A percentile compares a stretch with the other conserved stretches of the same genome.
Conservation (phyloP, 805 yeast genomes). For the Ascoidea rubescens region DNA sequence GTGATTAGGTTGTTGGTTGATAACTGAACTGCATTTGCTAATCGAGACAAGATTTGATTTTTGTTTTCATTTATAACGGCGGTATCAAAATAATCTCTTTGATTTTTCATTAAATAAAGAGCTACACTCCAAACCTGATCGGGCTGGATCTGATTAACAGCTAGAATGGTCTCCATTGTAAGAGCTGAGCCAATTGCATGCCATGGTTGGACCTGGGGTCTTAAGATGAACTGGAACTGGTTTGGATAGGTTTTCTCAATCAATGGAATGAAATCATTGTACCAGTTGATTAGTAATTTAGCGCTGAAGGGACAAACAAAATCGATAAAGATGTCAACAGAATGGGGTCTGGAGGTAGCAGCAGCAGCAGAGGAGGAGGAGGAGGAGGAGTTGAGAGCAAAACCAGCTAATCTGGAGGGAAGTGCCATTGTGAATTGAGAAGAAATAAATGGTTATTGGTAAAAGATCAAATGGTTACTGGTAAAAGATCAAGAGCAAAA, state of each 20-base stretch:
- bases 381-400: conserved; percentile 3
- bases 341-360: conserved; percentile 5
- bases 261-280: conserved; percentile 36
- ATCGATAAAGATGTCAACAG: conserved; percentile 55
- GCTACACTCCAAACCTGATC: conserved; percentile 43
- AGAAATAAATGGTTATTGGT: neutral
- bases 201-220: conserved; percentile 84
- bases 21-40: conserved; percentile 36
- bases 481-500: too few species aligned
- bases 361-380: neutral
- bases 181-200: conserved; percentile 54
- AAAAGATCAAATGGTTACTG: too few species aligned
- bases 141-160: conserved; percentile 46
- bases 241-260: conserved; percentile 31
- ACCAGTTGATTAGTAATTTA: conserved; percentile 45
- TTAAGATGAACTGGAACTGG: conserved; percentile 44
- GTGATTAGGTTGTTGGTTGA: conserved; percentile 18
- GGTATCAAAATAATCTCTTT: conserved; percentile 45
- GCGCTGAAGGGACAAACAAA: conserved; percentile 68
- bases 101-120: conserved; percentile 38
- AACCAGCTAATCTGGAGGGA: conserved; percentile 8
- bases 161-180: conserved; percentile 59
- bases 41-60: conserved; percentile 35
- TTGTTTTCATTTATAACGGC: conserved; percentile 40
- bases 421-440: conserved; percentile 10